phyloP scores from a whole-genome alignment of 768 basidiomycete species.

The Suillus bovinus region DNA sequence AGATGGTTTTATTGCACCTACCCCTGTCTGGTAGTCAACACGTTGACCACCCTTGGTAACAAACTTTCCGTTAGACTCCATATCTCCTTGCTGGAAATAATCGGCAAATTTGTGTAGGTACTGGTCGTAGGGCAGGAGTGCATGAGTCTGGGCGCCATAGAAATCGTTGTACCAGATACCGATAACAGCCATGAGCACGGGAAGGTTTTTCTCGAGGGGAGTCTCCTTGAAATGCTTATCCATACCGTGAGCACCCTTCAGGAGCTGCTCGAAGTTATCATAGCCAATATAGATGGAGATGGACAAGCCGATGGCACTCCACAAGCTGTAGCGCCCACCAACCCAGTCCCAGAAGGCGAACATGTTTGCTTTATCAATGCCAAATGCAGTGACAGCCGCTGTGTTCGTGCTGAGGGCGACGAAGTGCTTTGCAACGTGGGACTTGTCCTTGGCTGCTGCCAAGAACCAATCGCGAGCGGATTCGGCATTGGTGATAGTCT shows the following conservation, averaged over 20 bases:
- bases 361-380: slow-evolving; percentile 93
- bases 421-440: slow-evolving; percentile 97
- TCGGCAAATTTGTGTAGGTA: slow-evolving; percentile 99
- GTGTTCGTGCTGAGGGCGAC: slow-evolving; percentile 98
- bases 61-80: slow-evolving; percentile 99
- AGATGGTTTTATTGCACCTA: slow-evolving; percentile 39
- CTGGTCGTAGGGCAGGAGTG: slow-evolving; percentile 96
- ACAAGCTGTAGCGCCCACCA: slow-evolving; percentile 95
- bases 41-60: slow-evolving; percentile 92
- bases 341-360: slow-evolving; percentile 99
- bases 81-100: slow-evolving; percentile 99
- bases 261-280: slow-evolving; percentile 88
- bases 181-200: slow-evolving; percentile 84
- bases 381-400: slow-evolving; percentile 88
- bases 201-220: slow-evolving; percentile 86
- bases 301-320: slow-evolving; percentile 96
- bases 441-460: slow-evolving; percentile 73
- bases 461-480: slow-evolving; percentile 96
- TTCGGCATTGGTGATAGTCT: slow-evolving; percentile 98
- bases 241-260: slow-evolving; percentile 95
- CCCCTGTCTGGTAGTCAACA: slow-evolving; percentile 95
- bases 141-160: slow-evolving; percentile 94
- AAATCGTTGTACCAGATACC: slow-evolving; percentile 99
- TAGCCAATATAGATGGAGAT: slow-evolving; percentile 93
- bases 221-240: slow-evolving; percentile 95